A percentile compares a stretch with the other conserved stretches of the same genome.
Conservation (phyloP, 192 early-diverging fungal genomes). For the Backusella tarrabulga region DNA sequence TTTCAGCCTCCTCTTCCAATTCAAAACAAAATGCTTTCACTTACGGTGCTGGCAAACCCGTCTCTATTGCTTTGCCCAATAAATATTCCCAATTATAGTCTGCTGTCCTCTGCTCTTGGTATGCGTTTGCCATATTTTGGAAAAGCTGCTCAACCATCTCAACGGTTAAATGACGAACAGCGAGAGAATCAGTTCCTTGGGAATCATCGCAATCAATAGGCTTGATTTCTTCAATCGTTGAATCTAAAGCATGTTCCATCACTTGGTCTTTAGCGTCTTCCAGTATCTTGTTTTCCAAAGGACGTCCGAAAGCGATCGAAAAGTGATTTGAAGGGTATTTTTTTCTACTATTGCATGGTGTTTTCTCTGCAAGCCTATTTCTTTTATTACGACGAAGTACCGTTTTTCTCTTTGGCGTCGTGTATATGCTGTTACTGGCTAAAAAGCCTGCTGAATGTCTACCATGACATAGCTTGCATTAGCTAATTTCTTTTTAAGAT, state of each 20-base stretch:
- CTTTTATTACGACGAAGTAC: background rate
- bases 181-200: background rate
- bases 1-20: background rate
- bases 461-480: background rate
- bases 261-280: background rate
- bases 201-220: background rate
- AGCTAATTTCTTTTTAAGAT: background rate
- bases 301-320: too few species aligned
- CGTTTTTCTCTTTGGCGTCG: background rate
- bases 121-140: background rate
- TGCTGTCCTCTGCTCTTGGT: background rate
- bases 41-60: background rate
- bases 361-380: background rate
- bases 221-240: background rate
- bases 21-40: background rate
- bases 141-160: background rate
- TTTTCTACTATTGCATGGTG: background rate
- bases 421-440: background rate
- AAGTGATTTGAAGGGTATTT: too few species aligned
- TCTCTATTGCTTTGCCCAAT: background rate
- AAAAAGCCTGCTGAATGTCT: background rate
- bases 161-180: background rate
- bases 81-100: background rate
- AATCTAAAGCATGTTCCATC: background rate
- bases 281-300: background rate